These are phyloP conservation scores for Fusarium begoniae DNA, from an alignment of 2,329 filamentous ascomycete species.

Conservation along the genomic window DNA sequence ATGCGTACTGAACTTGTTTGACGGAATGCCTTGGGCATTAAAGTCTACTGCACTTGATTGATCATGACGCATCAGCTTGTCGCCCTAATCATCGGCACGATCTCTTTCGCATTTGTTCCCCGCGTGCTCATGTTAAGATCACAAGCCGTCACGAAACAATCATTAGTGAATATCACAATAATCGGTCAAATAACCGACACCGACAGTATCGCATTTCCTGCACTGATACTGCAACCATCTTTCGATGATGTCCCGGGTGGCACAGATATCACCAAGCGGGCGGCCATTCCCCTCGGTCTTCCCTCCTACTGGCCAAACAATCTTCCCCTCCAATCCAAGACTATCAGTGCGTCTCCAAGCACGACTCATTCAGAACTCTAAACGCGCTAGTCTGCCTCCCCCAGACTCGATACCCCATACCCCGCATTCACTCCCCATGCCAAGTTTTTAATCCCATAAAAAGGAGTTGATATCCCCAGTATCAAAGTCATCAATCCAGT, in stretches of 20 bases:
- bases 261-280: neutral
- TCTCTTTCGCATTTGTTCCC: neutral
- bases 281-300: conserved; percentile 1
- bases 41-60: too few relatives aligned
- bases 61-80: neutral
- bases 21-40: too few relatives aligned
- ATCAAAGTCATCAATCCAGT: neutral
- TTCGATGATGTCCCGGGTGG: neutral
- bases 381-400: neutral
- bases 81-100: too few relatives aligned
- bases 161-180: neutral
- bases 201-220: neutral
- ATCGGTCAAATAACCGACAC: neutral
- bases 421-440: conserved; percentile 1
- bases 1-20: too few relatives aligned
- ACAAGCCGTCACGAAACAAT: too few relatives aligned
- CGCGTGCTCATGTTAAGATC: rapidly evolving
- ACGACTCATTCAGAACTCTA: neutral
- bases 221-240: neutral
- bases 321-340: neutral
- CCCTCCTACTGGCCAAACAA: conserved; percentile 15
- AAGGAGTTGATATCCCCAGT: conserved; percentile 2
- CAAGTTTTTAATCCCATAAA: conserved; percentile 10
- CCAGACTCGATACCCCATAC: conserved; percentile 26
- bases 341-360: neutral